Conservation (phyloP, 2,329 filamentous ascomycete genomes). For the Penicillium oxalicum region DNA sequence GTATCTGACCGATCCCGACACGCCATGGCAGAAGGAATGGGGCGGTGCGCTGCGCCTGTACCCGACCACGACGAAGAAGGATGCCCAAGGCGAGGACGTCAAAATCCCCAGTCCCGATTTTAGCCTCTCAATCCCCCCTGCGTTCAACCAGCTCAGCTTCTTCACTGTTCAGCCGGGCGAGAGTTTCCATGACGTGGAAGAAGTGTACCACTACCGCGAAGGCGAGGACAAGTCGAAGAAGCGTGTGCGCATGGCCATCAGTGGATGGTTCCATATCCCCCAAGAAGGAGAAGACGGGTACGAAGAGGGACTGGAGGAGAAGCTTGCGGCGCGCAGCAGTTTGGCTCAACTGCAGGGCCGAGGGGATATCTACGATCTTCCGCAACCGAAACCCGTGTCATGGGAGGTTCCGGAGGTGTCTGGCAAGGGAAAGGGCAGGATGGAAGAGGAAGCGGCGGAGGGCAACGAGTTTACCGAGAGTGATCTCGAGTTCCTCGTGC, state of each 20-base stretch:
- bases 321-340: conserved; percentile 80
- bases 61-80: conserved; percentile 61
- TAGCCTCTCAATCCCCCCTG: conserved; percentile 78
- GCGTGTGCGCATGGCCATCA: conserved; percentile 87
- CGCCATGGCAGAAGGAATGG: conserved; percentile 84
- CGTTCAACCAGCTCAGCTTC: conserved; percentile 96
- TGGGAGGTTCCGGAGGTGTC: conserved; percentile 35
- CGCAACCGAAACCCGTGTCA: conserved; percentile 54
- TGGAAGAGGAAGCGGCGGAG: conserved; percentile 48
- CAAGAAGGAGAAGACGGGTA: conserved; percentile 91
- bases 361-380: conserved; percentile 80
- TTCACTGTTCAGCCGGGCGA: conserved; percentile 97
- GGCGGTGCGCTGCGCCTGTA: conserved; percentile 87
- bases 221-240: conserved; percentile 56
- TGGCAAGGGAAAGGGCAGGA: conserved; percentile 34
- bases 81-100: conserved; percentile 66
- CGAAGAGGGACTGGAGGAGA: conserved; percentile 79
- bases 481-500: conserved; percentile 83
- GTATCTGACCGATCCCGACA: conserved; percentile 89
- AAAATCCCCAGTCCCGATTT: conserved; percentile 75
- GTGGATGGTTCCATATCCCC: conserved; percentile 97
- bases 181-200: conserved; percentile 98
- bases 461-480: conserved; percentile 60
- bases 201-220: conserved; percentile 72
- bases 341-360: conserved; percentile 89